These are phyloP conservation scores for Bryum argenteum DNA, from an alignment of 225 moss, liverwort and hornwort genomes.

Conservation along the genomic window DNA sequence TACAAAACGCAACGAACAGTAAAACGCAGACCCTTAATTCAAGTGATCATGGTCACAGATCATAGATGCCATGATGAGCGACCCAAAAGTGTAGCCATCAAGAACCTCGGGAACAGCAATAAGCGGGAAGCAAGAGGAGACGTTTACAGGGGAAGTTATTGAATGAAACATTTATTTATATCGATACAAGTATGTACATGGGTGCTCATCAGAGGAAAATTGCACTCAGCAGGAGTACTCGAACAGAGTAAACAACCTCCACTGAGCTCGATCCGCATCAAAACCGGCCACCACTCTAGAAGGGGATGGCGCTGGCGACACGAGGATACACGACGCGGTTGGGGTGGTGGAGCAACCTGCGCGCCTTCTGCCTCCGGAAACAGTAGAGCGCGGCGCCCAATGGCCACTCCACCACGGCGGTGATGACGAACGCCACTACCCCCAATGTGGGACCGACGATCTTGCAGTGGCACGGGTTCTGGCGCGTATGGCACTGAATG, in stretches of 20 bases:
- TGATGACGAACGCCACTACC: constrained; percentile 55
- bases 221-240: neutral
- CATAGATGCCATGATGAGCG: too few relatives aligned
- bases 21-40: too few relatives aligned
- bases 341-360: constrained; percentile 64
- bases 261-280: neutral
- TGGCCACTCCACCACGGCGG: constrained; percentile 72
- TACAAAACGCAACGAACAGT: too few relatives aligned
- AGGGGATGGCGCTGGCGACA: constrained; percentile 54
- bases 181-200: constrained; percentile 15
- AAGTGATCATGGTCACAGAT: too few relatives aligned
- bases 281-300: neutral
- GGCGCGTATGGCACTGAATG: constrained; percentile 58
- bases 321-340: constrained; percentile 60
- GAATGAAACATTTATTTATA: neutral
- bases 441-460: constrained; percentile 72
- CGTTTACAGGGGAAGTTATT: neutral
- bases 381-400: constrained; percentile 55
- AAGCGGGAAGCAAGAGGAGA: neutral
- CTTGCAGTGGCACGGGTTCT: constrained; percentile 71
- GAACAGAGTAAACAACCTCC: neutral
- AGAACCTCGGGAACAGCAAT: too few relatives aligned
- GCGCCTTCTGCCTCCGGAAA: constrained; percentile 53
- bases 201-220: neutral
- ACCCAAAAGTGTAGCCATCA: too few relatives aligned